These are phyloP conservation scores for Apiotrichum sp. DNA, from an alignment of 1,284 basidiomycete species.

Conservation along the genomic window DNA sequence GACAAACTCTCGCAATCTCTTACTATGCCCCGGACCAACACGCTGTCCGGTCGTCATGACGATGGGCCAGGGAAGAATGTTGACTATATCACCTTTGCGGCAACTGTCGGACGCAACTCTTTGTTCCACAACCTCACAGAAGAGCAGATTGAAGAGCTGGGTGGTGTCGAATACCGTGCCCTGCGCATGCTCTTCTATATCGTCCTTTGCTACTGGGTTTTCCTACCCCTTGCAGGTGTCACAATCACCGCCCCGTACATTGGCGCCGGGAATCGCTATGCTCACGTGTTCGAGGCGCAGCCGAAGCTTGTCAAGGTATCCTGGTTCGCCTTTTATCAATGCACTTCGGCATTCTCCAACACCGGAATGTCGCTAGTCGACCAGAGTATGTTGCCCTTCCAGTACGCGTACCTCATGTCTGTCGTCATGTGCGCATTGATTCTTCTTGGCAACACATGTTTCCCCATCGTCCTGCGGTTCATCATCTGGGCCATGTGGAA, in stretches of 20 bases:
- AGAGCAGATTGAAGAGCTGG: slow-evolving; percentile 83
- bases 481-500: slow-evolving; percentile 68
- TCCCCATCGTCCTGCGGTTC: slow-evolving; percentile 65
- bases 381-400: slow-evolving; percentile 80
- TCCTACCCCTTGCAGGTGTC: slow-evolving; percentile 61
- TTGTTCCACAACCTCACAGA: slow-evolving; percentile 71
- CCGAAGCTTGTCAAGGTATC: slow-evolving; percentile 55
- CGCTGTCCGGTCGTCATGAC: slow-evolving; percentile 39
- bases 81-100: slow-evolving; percentile 80
- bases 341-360: slow-evolving; percentile 82
- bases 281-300: slow-evolving; percentile 54
- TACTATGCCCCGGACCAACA: slow-evolving; percentile 67
- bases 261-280: slow-evolving; percentile 52
- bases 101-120: slow-evolving; percentile 78
- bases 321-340: slow-evolving; percentile 83
- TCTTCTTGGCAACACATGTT: slow-evolving; percentile 85
- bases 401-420: slow-evolving; percentile 75
- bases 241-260: slow-evolving; percentile 75
- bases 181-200: slow-evolving; percentile 73
- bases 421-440: slow-evolving; percentile 59
- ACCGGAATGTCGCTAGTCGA: slow-evolving; percentile 86
- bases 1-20: slow-evolving; percentile 57
- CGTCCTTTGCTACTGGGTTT: slow-evolving; percentile 63
- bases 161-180: slow-evolving; percentile 91
- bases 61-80: slow-evolving; percentile 54